Conservation (phyloP, 1,284 basidiomycete genomes). For the Cutaneotrichosporon cyanovorans region DNA sequence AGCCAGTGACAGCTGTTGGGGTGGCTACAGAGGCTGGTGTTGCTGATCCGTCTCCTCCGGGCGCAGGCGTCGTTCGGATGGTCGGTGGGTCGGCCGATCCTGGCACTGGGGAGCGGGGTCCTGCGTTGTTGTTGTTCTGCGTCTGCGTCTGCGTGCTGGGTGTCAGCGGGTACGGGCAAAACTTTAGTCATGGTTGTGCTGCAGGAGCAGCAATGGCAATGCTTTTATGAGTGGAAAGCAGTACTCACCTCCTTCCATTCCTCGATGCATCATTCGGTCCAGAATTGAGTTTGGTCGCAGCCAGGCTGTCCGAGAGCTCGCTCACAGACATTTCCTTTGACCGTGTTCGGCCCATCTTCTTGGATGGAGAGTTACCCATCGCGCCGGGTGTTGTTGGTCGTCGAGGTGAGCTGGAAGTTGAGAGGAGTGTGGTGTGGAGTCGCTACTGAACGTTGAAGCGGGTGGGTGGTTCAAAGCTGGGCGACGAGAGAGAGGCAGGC, state of each 20-base stretch:
- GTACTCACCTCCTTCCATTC: slow-evolving; percentile 11
- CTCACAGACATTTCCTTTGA: slow-evolving; percentile 44
- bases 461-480: too few relatives aligned
- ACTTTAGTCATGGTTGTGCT: too few relatives aligned
- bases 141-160: neutral
- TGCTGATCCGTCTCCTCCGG: neutral
- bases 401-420: neutral
- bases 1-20: slow-evolving; percentile 29
- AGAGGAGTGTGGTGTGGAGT: neutral
- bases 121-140: neutral
- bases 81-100: neutral
- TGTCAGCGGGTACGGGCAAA: too few relatives aligned
- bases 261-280: slow-evolving; percentile 5
- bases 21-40: slow-evolving; percentile 36
- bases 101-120: neutral
- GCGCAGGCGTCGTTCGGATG: slow-evolving; percentile 2
- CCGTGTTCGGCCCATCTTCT: slow-evolving; percentile 47
- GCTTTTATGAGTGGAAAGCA: too few relatives aligned
- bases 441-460: too few relatives aligned
- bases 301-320: slow-evolving; percentile 39
- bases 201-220: too few relatives aligned
- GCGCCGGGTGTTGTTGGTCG: slow-evolving; percentile 8
- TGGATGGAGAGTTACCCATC: slow-evolving; percentile 46
- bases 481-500: too few relatives aligned
- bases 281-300: slow-evolving; percentile 24